Evolutionary conservation across 2,329 filamentous ascomycete genomes (phyloP).

Genomic region (Xylariaceae sp.): DNA sequence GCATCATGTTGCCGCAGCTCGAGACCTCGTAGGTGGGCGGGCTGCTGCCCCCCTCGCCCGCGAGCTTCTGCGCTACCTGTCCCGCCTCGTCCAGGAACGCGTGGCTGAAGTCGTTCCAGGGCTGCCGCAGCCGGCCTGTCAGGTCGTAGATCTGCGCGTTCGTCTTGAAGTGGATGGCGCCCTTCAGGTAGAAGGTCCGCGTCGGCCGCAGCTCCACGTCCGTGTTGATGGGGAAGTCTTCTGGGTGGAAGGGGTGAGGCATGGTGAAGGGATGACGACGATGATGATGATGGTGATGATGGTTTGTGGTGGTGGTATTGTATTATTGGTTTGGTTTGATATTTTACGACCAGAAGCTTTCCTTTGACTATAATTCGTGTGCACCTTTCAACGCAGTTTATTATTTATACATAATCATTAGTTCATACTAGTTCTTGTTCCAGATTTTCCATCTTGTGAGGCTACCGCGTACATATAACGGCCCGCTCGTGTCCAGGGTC

Average conservation of each 20-base stretch:
- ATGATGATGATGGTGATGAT: neutral
- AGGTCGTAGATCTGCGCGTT: slow-evolving; percentile 40
- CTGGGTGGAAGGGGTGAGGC: slow-evolving; percentile 42
- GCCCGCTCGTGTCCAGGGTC: slow-evolving; percentile 5
- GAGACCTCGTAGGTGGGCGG: slow-evolving; percentile 37
- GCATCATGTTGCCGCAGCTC: slow-evolving; percentile 45
- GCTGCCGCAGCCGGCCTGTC: slow-evolving; percentile 32
- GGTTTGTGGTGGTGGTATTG: neutral
- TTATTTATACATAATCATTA: slow-evolving; percentile 10
- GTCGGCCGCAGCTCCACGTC: slow-evolving; percentile 35
- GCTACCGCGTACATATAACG: slow-evolving; percentile 11
- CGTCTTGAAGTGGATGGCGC: slow-evolving; percentile 43
- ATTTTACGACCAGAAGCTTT: too few relatives aligned
- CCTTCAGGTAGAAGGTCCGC: slow-evolving; percentile 39
- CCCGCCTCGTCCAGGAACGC: slow-evolving; percentile 38
- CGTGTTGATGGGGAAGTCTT: slow-evolving; percentile 44
- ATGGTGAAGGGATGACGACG: slow-evolving; percentile 26
- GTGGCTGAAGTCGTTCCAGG: slow-evolving; percentile 40
- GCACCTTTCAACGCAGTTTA: slow-evolving; percentile 1
- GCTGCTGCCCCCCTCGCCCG: slow-evolving; percentile 8
- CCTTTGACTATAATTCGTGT: neutral
- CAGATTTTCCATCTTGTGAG: neutral
- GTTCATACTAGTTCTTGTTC: neutral
- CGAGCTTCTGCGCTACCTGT: slow-evolving; percentile 31
- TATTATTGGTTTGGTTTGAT: neutral